Base-by-base conservation (phyloP, 176 grass and related monocot genomes). In the Urochloa ruziziensis region DNA sequence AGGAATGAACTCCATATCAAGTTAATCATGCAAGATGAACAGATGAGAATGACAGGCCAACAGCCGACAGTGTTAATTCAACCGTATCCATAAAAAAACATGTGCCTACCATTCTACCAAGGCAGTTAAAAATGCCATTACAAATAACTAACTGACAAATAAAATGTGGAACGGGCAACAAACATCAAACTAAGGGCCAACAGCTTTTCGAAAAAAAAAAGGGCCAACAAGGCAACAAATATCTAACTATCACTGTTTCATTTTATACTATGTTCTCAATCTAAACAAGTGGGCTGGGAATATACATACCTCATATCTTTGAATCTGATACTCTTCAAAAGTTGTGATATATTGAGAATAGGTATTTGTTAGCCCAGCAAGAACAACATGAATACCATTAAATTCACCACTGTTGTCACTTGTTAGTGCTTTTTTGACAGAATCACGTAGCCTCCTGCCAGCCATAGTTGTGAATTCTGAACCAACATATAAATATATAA, bases 381-480 rank as follows among this genome's bases (percentile, higher is more conserved):
- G 90, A 71, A 96, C 91, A 69, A 96, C 82, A 83, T 98, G 93
- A 78, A 96, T 82, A 85, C 85, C 77, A 84, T 74, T 32, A 83
- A 98, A 98, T 75, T 96, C 82, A 59, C 87, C 80, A 64, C 84
- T 83, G 48, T 79, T 86, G 35, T 83, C 57, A 73, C 62, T 90
- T 76, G 82, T 87, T 70, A 98, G 80, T 61, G 92, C 89, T 84
- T 64, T 79, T 78, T 86, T 91, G 6, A 98, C 93, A 85, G 93
- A 93, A 90, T 94, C 87, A 10, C 91, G 87, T n/a, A 98, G 87
- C 48, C 91, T 72, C 74, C 93, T 95, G 66, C 96, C 93, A 37
- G 96, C 87, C 96, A 98, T 95, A 62, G 96, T 98, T 40, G 96
- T 98, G 75, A 98, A 98, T 82, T 98, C 96, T 98, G 89, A 49